Percentiles rank a stretch among this genome's conserved stretches.
These are phyloP conservation scores for Endogone sp. DNA, from an alignment of 192 early-diverging fungal genomes.

Conservation along the genomic window DNA sequence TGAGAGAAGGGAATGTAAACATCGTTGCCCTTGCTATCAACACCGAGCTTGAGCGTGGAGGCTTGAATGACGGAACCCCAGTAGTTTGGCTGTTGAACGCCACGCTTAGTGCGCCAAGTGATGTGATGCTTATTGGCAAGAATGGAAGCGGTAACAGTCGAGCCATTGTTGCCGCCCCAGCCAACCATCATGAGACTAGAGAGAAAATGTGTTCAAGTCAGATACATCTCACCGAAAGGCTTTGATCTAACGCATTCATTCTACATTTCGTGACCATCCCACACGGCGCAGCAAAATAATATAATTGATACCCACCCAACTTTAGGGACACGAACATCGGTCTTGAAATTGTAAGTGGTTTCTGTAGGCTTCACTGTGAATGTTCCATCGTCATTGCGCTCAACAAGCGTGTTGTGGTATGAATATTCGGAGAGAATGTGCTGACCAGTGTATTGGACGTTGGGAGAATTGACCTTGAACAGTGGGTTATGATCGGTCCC, in stretches of 20 bases:
- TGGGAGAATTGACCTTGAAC: slow-evolving; percentile 86
- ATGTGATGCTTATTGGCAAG: slow-evolving; percentile 88
- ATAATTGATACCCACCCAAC: slow-evolving; percentile 58
- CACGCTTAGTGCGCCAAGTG: slow-evolving; percentile 91
- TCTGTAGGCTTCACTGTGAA: slow-evolving; percentile 81
- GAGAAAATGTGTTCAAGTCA: not conserved
- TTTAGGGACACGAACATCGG: slow-evolving; percentile 75
- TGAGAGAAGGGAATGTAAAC: slow-evolving; percentile 90
- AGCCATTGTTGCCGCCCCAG: slow-evolving; percentile 99
- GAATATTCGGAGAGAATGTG: slow-evolving; percentile 81
- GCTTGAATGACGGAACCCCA: slow-evolving; percentile 95
- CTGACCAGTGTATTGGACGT: slow-evolving; percentile 82
- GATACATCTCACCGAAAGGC: too few relatives aligned
- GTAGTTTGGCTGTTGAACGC: slow-evolving; percentile 92
- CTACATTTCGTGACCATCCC: too few relatives aligned
- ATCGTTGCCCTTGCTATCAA: slow-evolving; percentile 77
- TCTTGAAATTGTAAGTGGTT: slow-evolving; percentile 88
- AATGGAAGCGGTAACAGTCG: slow-evolving; percentile 94
- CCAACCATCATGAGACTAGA: slow-evolving; percentile 96
- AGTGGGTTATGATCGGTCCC: slow-evolving; percentile 31
- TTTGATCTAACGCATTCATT: too few relatives aligned
- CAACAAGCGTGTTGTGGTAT: slow-evolving; percentile 87
- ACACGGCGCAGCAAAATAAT: not conserved
- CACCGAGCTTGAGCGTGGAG: slow-evolving; percentile 94
- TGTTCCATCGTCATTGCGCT: slow-evolving; percentile 60